Evolutionary conservation across 768 basidiomycete species (phyloP), one percentile per base, ranked within the genome.

Genomic region (Coprinopsis cinerea): DNA sequence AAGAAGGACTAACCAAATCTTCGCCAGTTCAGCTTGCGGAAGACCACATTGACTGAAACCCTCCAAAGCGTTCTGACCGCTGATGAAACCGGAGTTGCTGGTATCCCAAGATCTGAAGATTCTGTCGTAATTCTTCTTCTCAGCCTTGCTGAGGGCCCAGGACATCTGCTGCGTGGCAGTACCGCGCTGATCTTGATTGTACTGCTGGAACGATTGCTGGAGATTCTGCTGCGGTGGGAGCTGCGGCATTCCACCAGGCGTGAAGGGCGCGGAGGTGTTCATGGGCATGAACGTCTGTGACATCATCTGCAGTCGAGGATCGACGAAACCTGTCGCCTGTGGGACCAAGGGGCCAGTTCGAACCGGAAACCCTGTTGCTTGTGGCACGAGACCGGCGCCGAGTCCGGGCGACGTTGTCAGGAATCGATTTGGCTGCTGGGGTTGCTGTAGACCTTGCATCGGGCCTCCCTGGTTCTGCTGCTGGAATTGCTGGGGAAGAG

Each of bases 101-200:
- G 81, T 67, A 62, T 97, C 95, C 96, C 96, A 99, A n/a, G 90
- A 86, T 52, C 95, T 76, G 71, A 99, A 99, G 59, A 98, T 94
- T 59, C 87, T 79, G 63, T 98, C 91, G 59, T 98, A 99, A 55
- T 85, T 86, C 73, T 96, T 95, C 77, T 94, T 94, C 73, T 99
- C 96, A 4, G 80, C 77, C 65, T 88, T 88, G 3, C 81, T 81
- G 47, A 97, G 69, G 0, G 83, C 79, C 96, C 96, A 99, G 0
- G 91, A 81, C 32, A 96, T 74, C 59, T 79, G 82, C 24, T 83
- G 83, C 14, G 79, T 70, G 0, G 78, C 62, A 1, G 80, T 76
- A 14, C 87, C 87, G 4, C 83, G 75, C 23, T 82, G 79, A 15
- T 79, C 71, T 63, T 91, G 82, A 59, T 92, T 90, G 53, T 91